phyloP scores from a whole-genome alignment of 108 stramenopile genomes.

The Cyclostephanos tholiformis region DNA sequence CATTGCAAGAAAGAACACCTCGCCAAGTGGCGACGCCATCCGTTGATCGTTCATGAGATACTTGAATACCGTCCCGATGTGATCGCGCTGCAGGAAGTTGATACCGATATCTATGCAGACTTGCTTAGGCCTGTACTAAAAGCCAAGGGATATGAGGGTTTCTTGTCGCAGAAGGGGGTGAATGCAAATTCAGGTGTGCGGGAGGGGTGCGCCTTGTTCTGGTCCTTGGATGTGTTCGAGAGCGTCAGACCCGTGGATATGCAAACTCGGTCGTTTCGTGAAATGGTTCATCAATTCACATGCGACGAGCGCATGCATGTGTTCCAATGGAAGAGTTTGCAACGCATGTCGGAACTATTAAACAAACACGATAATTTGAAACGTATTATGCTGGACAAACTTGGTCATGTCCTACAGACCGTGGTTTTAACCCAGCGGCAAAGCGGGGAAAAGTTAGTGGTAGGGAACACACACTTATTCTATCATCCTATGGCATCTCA shows the following conservation, averaged over 20 bases:
- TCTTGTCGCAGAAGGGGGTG: constrained; percentile 54
- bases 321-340: constrained; percentile 50
- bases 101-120: constrained; percentile 40
- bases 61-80: constrained; percentile 69
- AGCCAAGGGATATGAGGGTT: constrained; percentile 57
- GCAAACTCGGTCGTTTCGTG: constrained; percentile 43
- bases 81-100: constrained; percentile 84
- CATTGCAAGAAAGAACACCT: constrained; percentile 54
- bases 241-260: constrained; percentile 30
- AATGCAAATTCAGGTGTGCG: constrained; percentile 18
- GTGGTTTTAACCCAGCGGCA: constrained; percentile 38
- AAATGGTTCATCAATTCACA: constrained; percentile 46
- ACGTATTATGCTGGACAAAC: constrained; percentile 44
- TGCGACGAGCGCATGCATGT: constrained; percentile 29
- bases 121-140: constrained; percentile 37
- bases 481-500: constrained; percentile 74
- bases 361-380: constrained; percentile 44
- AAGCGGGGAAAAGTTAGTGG: constrained; percentile 29
- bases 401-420: constrained; percentile 64
- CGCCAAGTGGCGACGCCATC: constrained; percentile 55
- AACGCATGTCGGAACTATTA: constrained; percentile 46
- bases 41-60: constrained; percentile 72
- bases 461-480: constrained; percentile 80
- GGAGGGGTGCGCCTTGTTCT: constrained; percentile 75
- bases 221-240: constrained; percentile 62